Evolutionary conservation across 768 basidiomycete genomes (phyloP).

Genomic region (Hypsizygus marmoreus): DNA sequence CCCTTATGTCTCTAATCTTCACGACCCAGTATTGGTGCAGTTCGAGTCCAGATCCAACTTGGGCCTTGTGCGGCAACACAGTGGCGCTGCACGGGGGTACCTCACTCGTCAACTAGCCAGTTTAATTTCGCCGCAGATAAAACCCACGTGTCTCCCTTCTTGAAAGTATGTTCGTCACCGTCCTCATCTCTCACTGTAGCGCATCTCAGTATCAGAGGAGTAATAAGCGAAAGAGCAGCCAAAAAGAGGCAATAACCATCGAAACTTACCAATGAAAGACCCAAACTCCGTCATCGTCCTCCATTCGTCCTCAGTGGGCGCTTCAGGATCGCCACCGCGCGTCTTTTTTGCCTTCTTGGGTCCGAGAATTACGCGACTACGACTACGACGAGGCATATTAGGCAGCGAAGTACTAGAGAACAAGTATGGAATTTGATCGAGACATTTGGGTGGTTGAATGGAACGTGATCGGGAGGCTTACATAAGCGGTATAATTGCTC

Average conservation of each 20-base stretch:
- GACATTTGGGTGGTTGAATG: too few relatives aligned
- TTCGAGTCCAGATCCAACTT: slow-evolving; percentile 27
- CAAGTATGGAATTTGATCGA: too few relatives aligned
- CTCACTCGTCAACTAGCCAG: neutral
- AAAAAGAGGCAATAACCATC: neutral
- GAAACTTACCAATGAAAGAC: slow-evolving; percentile 27
- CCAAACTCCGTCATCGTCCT: slow-evolving; percentile 16
- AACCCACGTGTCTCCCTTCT: slow-evolving; percentile 36
- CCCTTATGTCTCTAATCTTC: slow-evolving; percentile 47
- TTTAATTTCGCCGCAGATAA: neutral
- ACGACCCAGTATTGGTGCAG: slow-evolving; percentile 54
- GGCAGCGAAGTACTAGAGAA: too few relatives aligned
- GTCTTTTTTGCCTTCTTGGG: slow-evolving; percentile 13
- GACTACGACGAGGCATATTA: slow-evolving; percentile 18
- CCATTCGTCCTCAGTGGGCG: slow-evolving; percentile 21
- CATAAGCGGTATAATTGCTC: too few relatives aligned
- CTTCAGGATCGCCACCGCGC: slow-evolving; percentile 6
- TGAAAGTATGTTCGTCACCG: slow-evolving; percentile 30
- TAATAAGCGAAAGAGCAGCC: neutral
- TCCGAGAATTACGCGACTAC: slow-evolving; percentile 10
- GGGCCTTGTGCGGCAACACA: slow-evolving; percentile 38
- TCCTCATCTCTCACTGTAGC: slow-evolving; percentile 32
- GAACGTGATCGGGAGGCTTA: too few relatives aligned
- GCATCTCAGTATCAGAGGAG: too few relatives aligned
- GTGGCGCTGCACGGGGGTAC: slow-evolving; percentile 33